Percentiles rank a stretch among this genome's conserved stretches.
Evolutionary conservation across 768 basidiomycete genomes (phyloP).

Genomic region (Kwoniella dendrophila): DNA sequence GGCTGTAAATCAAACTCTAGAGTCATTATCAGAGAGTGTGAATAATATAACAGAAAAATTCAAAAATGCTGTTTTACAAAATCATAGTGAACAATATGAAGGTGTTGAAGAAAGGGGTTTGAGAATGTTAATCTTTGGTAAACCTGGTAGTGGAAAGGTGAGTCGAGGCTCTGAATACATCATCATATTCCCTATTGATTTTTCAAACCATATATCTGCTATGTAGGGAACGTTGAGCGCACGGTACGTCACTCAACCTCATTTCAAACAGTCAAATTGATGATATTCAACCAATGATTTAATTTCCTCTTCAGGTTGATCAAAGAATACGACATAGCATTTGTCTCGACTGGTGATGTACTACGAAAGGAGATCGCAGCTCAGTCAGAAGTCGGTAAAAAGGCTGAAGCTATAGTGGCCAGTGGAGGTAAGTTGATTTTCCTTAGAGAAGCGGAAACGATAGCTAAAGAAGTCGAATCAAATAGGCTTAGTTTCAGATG

Average conservation of each 20-base stretch:
- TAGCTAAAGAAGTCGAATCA: background rate
- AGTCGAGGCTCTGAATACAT: background rate
- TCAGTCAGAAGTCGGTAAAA: constrained; percentile 47
- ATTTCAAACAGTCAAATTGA: background rate
- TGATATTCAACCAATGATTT: background rate
- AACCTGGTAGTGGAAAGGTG: constrained; percentile 54
- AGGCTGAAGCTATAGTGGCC: constrained; percentile 53
- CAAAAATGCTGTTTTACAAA: constrained; percentile 18
- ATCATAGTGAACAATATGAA: constrained; percentile 33
- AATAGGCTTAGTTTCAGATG: constrained; percentile 53
- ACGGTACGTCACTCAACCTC: constrained; percentile 24
- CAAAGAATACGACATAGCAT: constrained; percentile 54
- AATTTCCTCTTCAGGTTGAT: constrained; percentile 38
- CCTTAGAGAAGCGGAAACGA: background rate
- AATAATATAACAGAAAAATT: constrained; percentile 21
- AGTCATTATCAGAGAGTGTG: constrained; percentile 18
- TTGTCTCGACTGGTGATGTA: constrained; percentile 57
- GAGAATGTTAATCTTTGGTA: constrained; percentile 56
- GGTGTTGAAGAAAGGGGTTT: constrained; percentile 42
- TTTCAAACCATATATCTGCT: background rate
- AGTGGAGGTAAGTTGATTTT: constrained; percentile 48
- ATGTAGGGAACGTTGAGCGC: constrained; percentile 49
- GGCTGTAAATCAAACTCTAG: background rate
- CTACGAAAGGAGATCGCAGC: constrained; percentile 55
- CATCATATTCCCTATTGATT: too few species aligned